A percentile compares a stretch with the other conserved stretches of the same genome.
Conservation (phyloP, 2,329 filamentous ascomycete species). For the Diaporthe aspalathi region DNA sequence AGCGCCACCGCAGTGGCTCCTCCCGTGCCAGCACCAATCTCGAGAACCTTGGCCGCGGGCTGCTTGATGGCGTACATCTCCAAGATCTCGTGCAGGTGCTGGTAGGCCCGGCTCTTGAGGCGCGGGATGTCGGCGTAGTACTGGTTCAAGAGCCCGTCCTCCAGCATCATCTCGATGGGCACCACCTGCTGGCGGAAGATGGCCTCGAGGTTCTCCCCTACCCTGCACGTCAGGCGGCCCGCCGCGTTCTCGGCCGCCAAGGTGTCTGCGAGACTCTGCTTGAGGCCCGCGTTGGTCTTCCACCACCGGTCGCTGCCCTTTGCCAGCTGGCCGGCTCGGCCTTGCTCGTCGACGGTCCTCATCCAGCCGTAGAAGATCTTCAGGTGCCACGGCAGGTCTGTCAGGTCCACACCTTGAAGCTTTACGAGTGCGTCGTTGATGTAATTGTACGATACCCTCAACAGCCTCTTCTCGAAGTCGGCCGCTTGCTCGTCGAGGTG, state of each 20-base stretch:
- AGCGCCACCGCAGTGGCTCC: not conserved
- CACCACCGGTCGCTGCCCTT: not conserved
- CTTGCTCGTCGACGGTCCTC: not conserved
- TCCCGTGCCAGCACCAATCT: not conserved
- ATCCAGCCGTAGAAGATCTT: not conserved
- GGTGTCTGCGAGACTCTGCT: not conserved
- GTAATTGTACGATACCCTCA: not conserved
- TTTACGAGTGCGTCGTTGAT: too few relatives aligned
- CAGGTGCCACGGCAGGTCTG: too few relatives aligned
- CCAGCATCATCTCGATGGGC: constrained; percentile 42
- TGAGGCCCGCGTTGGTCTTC: not conserved
- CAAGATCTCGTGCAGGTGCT: not conserved
- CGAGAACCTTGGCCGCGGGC: constrained; percentile 35
- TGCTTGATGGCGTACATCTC: not conserved
- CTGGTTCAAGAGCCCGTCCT: constrained; percentile 48
- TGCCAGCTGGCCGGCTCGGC: not conserved
- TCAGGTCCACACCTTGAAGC: too few relatives aligned
- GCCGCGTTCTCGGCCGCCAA: constrained; percentile 41
- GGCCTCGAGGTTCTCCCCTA: constrained; percentile 47
- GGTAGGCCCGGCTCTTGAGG: not conserved
- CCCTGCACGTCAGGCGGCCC: constrained; percentile 45
- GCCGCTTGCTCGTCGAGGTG: not conserved
- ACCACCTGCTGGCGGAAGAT: constrained; percentile 48
- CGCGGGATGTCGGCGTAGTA: constrained; percentile 44
- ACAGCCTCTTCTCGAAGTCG: not conserved